Conservation (phyloP, 352 stramenopile genomes). For the Albugo laibachii region DNA sequence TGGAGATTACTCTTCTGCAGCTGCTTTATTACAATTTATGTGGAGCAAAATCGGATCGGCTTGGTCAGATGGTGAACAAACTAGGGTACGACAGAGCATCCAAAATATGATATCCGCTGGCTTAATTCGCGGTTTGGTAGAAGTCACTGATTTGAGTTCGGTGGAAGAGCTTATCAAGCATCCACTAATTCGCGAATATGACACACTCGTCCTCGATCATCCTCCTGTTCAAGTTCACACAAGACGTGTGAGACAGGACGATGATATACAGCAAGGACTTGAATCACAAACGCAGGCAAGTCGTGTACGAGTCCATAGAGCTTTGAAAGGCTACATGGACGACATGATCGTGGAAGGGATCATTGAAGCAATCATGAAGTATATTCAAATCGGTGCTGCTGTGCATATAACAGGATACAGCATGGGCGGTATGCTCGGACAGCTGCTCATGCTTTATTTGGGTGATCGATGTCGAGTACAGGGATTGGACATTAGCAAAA, state of each 20-base stretch:
- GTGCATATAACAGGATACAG: conserved; percentile 74
- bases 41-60: conserved; percentile 62
- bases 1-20: conserved; percentile 54
- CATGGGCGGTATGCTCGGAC: conserved; percentile 67
- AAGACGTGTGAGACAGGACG: conserved; percentile 31
- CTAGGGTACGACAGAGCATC: conserved; percentile 63
- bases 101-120: conserved; percentile 74
- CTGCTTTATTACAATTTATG: conserved; percentile 59
- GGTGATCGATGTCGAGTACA: conserved; percentile 60
- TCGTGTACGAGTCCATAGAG: conserved; percentile 56
- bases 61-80: conserved; percentile 71
- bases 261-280: conserved; percentile 3
- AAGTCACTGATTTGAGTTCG: conserved; percentile 33
- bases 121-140: conserved; percentile 52
- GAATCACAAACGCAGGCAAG: conserved; percentile 29
- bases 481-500: conserved; percentile 45
- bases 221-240: conserved; percentile 27
- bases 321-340: conserved; percentile 65
- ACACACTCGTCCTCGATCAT: conserved; percentile 46
- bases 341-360: conserved; percentile 69
- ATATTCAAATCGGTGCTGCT: conserved; percentile 42
- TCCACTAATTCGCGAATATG: conserved; percentile 35
- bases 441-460: conserved; percentile 61
- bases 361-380: conserved; percentile 49
- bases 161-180: conserved; percentile 58